Base-by-base conservation (phyloP, 1,139 yeast genomes). In the Yamadazyma membranifaciens region DNA sequence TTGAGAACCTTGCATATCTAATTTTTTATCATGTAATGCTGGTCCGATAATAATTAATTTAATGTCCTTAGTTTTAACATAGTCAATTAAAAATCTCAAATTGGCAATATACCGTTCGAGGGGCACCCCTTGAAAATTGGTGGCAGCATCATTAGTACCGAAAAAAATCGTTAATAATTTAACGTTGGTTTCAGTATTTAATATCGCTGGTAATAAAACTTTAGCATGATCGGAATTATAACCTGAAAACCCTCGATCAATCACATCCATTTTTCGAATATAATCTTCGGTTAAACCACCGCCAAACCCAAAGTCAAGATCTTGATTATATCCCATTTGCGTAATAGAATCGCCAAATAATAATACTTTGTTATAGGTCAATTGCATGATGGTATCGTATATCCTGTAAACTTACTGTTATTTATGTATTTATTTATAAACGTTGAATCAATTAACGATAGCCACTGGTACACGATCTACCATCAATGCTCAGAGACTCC, bases 281-380 rank as follows among this genome's bases (percentile, higher is more conserved):
- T 81, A 83, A 7, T 20, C 30, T 39, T 70, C 57, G 29, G 69
- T 68, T 12, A 83, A 51, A 0, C 74, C 80, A 0, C 83, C 70
- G 3, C 81, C 84, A 10, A 78, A 60, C 0, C 71, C 61, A 55
- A 75, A 81, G 6, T 71, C 72, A 7, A 20, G 24, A 2, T 38
- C 44, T 33, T 57, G 69, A 33, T 62, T 60, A 54, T 59, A 75
- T 25, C 78, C 60, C 46, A 58, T 75, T 52, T 83, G 80, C 1
- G 87, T 83, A 46, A 83, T 77, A 2, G 88, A 83, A 58, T 83
- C 89, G 1, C 91, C 89, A 57, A 83, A 81, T 44, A 83, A 60
- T 5, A 83, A 52, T 43, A 82, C 69, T 47, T 78, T 80, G 39
- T 71, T 63, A 24, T 31, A 16, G 2, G 15, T 20, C 11, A 32